A percentile compares a stretch with the other conserved stretches of the same genome.
phyloP scores from a whole-genome alignment of 2,329 filamentous ascomycete genomes.

The Triangularia verruculosa region DNA sequence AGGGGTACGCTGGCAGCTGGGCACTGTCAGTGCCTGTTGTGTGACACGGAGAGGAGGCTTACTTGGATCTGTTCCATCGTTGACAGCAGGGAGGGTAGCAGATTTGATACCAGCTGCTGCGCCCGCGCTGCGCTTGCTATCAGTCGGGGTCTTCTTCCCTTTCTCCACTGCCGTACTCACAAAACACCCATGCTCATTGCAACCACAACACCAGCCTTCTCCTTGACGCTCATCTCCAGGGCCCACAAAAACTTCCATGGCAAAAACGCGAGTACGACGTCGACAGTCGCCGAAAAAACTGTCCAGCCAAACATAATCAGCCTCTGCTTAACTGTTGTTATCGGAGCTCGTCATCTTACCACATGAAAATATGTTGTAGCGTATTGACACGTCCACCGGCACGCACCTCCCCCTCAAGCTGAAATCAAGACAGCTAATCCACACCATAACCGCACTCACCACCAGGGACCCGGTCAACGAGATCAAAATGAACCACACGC shows the following conservation, averaged over 20 bases:
- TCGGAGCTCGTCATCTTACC: conserved; percentile 39
- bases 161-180: conserved; percentile 9
- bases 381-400: conserved; percentile 9
- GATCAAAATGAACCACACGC: conserved; percentile 17
- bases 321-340: background rate
- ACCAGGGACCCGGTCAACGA: conserved; percentile 17
- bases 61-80: conserved; percentile 13
- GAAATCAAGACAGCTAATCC: conserved; percentile 13
- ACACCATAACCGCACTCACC: conserved; percentile 11
- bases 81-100: conserved; percentile 5
- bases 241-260: conserved; percentile 25
- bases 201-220: conserved; percentile 24
- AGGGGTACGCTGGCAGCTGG: conserved; percentile 21
- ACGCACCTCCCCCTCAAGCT: conserved; percentile 13
- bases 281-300: conserved; percentile 25
- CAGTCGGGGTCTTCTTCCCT: background rate
- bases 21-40: background rate
- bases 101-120: conserved; percentile 17
- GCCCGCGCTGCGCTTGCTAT: conserved; percentile 12
- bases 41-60: background rate
- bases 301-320: conserved; percentile 12
- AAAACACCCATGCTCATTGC: conserved; percentile 31
- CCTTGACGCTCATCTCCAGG: conserved; percentile 25
- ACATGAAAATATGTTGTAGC: conserved; percentile 25
- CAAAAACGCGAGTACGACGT: conserved; percentile 24